Percentiles rank a stretch among this genome's conserved stretches.
Evolutionary conservation across 306 rosid species (phyloP).

Genomic region (Rosa persica): DNA sequence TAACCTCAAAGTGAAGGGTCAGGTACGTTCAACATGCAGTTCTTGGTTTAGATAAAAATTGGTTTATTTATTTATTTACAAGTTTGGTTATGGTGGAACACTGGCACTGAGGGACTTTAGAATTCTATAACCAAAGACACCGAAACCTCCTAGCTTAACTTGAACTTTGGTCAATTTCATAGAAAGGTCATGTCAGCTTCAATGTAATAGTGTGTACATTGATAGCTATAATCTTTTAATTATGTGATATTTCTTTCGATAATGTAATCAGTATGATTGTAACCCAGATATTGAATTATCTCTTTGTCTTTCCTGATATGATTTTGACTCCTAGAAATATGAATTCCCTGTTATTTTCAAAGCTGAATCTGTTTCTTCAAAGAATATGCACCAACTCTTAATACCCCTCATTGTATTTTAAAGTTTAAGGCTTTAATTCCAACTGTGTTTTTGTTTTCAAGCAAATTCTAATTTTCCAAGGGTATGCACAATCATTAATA

Average conservation of each 20-base stretch:
- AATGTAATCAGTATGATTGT: too few species aligned
- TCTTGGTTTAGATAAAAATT: neutral
- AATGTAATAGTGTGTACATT: neutral
- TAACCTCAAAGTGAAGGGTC: slow-evolving; percentile 85
- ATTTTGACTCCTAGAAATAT: neutral
- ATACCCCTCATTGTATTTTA: neutral
- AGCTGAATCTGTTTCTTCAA: too few species aligned
- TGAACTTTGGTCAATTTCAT: neutral
- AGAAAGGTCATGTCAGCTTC: neutral
- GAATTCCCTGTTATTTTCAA: too few species aligned
- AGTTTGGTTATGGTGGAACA: slow-evolving; percentile 6
- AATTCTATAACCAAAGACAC: neutral
- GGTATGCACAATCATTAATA: neutral
- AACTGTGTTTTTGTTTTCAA: neutral
- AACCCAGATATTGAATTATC: neutral
- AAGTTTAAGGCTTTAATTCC: neutral
- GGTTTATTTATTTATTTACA: neutral
- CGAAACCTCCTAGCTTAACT: neutral
- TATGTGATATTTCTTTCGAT: neutral
- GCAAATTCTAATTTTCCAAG: neutral
- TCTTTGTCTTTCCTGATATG: neutral
- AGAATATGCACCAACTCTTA: too few species aligned
- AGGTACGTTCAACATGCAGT: slow-evolving; percentile 36
- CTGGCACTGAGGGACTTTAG: neutral
- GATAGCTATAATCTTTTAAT: neutral